A percentile compares a stretch with the other conserved stretches of the same genome.
Evolutionary conservation across 306 rosid genomes (phyloP).

Genomic region (Castanea sativa): DNA sequence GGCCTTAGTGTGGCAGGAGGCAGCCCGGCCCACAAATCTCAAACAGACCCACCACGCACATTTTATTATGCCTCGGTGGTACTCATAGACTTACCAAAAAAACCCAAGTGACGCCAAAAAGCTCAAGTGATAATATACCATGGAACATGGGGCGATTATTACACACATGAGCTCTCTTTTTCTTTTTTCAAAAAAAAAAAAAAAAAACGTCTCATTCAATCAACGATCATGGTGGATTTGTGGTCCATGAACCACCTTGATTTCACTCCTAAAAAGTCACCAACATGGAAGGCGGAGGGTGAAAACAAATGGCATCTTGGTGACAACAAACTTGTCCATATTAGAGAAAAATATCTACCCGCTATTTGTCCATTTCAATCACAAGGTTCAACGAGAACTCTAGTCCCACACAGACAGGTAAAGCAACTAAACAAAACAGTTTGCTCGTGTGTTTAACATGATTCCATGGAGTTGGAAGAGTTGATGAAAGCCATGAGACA

Average conservation of each 20-base stretch:
- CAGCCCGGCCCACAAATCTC: too few relatives aligned
- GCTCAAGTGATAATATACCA: too few relatives aligned
- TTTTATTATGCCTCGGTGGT: too few relatives aligned
- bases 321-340: neutral
- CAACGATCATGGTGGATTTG: neutral
- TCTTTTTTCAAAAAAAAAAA: too few relatives aligned
- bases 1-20: too few relatives aligned
- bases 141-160: accelerated
- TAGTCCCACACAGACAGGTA: neutral
- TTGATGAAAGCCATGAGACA: neutral
- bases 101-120: too few relatives aligned
- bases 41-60: too few relatives aligned
- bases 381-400: neutral
- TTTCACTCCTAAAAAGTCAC: neutral
- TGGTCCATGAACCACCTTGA: neutral
- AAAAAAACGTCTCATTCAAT: neutral
- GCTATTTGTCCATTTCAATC: neutral
- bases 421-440: slow-evolving; percentile 14
- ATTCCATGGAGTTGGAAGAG: slow-evolving; percentile 3
- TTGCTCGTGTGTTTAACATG: slow-evolving; percentile 33
- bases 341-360: neutral
- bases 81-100: too few relatives aligned
- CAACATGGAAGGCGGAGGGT: neutral
- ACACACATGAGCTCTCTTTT: accelerated
- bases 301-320: neutral